Evolutionary conservation across 352 stramenopile species (phyloP).

Genomic region (Phytophthora pistaciae): DNA sequence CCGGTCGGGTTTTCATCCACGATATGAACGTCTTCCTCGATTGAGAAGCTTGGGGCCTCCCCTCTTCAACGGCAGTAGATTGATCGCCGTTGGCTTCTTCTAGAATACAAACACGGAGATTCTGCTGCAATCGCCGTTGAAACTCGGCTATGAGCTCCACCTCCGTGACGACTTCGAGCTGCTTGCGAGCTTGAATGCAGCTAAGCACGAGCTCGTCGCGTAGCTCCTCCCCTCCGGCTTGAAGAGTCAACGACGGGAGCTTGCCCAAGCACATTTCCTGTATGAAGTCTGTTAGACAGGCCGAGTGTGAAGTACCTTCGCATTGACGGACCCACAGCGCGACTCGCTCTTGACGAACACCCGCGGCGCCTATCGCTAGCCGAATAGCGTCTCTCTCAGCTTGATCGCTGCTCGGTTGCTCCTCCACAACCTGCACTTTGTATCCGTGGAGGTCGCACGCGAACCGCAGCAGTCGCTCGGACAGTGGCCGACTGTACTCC

Average conservation of each 20-base stretch:
- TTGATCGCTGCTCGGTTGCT: neutral
- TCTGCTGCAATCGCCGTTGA: conserved; percentile 36
- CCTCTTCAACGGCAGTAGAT: neutral
- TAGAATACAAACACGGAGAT: conserved; percentile 60
- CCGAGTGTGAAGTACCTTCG: conserved; percentile 10
- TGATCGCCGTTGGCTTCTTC: conserved; percentile 10
- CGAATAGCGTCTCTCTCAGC: conserved; percentile 3
- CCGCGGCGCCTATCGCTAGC: conserved; percentile 25
- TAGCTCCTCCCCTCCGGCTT: conserved; percentile 38
- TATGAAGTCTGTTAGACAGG: conserved; percentile 30
- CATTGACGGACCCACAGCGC: conserved; percentile 41
- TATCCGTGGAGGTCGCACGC: conserved; percentile 48
- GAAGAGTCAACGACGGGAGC: conserved; percentile 44
- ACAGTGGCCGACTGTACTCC: conserved; percentile 10
- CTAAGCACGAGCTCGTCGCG: conserved; percentile 41
- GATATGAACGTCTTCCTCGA: neutral
- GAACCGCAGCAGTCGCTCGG: conserved; percentile 43
- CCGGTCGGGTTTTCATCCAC: conserved; percentile 33
- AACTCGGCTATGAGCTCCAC: conserved; percentile 42
- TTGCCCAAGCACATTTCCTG: conserved; percentile 46
- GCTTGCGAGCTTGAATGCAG: conserved; percentile 43
- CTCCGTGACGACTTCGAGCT: conserved; percentile 48
- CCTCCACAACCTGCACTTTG: conserved; percentile 36
- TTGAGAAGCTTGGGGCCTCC: neutral
- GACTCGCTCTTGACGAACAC: conserved; percentile 45